Conservation (phyloP, 345 rosid genomes). For the Gossypium raimondii region DNA sequence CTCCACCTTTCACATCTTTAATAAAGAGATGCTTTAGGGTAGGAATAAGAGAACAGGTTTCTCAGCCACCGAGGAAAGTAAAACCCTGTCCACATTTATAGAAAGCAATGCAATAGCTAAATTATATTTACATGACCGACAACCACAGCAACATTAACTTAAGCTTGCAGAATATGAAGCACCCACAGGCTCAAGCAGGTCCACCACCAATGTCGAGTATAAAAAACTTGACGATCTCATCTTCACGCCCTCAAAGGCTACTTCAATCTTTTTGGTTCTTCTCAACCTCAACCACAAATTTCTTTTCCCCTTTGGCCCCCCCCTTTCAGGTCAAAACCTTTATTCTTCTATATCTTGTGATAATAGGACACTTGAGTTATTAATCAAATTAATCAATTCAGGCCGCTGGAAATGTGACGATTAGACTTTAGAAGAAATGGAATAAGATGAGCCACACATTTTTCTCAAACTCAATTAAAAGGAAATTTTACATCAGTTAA, state of each 20-base stretch:
- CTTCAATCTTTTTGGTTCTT: neutral
- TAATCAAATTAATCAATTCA: neutral
- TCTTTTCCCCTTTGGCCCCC: neutral
- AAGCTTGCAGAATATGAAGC: neutral
- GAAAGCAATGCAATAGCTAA: neutral
- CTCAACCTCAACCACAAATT: slow-evolving; percentile 11
- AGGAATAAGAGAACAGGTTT: neutral
- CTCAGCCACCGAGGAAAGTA: neutral
- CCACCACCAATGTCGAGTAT: slow-evolving; percentile 12
- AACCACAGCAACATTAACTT: neutral
- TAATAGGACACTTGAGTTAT: neutral
- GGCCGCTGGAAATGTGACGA: neutral
- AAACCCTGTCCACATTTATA: slow-evolving; percentile 9
- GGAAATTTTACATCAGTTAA: neutral
- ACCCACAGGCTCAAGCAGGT: slow-evolving; percentile 2
- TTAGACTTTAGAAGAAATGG: neutral
- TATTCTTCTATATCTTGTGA: neutral
- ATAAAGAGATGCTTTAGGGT: neutral
- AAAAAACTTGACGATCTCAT: neutral
- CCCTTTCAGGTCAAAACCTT: neutral
- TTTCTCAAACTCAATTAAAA: neutral
- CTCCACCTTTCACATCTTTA: neutral
- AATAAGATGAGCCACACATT: neutral
- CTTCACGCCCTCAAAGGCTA: neutral
- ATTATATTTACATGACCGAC: neutral